Base-by-base conservation (phyloP, 1,139 yeast species). In the Pichia sp. region DNA sequence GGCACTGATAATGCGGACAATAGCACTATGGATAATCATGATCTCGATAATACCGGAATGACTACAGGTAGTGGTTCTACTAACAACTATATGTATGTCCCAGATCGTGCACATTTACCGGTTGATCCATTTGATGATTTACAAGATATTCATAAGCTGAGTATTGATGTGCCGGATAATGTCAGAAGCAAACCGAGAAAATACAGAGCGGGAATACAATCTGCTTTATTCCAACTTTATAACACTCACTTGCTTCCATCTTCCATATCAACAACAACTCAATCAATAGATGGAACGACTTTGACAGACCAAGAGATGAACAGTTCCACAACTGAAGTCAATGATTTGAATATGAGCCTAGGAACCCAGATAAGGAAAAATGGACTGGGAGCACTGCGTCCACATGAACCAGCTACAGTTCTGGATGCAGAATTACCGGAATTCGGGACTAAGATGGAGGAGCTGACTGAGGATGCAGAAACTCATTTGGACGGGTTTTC, bases 191-290 rank as follows among this genome's bases (percentile, higher is more conserved):
- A 59, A 34, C 95, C 96, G 0, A 73, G 77, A 46, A 80, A 79
- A 52, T 90, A 88, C 6, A 85, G 85, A 60, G 89, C 90, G 30
- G 97, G 97, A 66, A 92, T 90, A 17, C 76, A 90, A 40, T 87
- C 96, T 0, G 82, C 92, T 1, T 74, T 90, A 59, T 74, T 90
- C 59, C 80, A 83, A 61, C 75, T 90, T 54, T 88, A 89, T 53
- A 64, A 64, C 44, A 60, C 63, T 1, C 58, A 55, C 14, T 42
- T 56, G 46, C 46, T 50, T 6, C 55, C 55, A 14, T 38, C 58
- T 2, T 14, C 48, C 16, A 33, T 34, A 33, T 38, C 44, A 16
- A 29, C 49, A 4, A 45, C 43, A 34, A 31, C 36, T 12, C 17
- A 50, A 12, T 40, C 50, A 16, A 24, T 43, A n/a, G 46, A 53